phyloP scores from a whole-genome alignment of 2,329 filamentous ascomycete genomes.

The Corinectria fuckeliana region DNA sequence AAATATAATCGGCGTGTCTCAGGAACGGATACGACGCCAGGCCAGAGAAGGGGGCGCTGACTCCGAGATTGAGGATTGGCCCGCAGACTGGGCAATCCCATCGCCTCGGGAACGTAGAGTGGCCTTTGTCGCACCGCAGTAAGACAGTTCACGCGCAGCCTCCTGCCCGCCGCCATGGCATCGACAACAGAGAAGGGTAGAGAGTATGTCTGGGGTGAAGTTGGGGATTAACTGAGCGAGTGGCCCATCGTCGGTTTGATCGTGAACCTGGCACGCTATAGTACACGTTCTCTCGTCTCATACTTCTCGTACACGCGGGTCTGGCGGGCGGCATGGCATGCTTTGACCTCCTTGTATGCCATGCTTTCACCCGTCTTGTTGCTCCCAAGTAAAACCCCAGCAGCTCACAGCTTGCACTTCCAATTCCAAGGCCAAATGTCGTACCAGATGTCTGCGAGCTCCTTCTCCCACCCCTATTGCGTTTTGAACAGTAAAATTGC shows the following conservation, averaged over 20 bases:
- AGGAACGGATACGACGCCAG: conserved; percentile 16
- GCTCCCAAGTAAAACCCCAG: conserved; percentile 25
- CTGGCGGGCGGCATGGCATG: conserved; percentile 21
- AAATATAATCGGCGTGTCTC: conserved; percentile 10
- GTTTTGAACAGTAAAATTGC: conserved; percentile 99
- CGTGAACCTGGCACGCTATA: conserved; percentile 21
- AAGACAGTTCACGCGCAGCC: background rate
- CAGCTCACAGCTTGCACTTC: conserved; percentile 40
- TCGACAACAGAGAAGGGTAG: background rate
- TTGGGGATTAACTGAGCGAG: conserved; percentile 18
- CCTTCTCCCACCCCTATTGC: conserved; percentile 65
- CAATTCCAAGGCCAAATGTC: conserved; percentile 34
- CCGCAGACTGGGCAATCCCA: background rate
- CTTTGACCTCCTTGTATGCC: conserved; percentile 24
- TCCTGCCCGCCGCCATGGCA: background rate
- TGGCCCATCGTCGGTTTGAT: conserved; percentile 14
- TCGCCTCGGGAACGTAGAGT: background rate
- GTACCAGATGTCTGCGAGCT: conserved; percentile 31
- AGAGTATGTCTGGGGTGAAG: background rate
- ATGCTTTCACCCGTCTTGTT: conserved; percentile 20
- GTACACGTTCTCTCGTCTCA: conserved; percentile 16
- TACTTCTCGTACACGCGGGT: conserved; percentile 10
- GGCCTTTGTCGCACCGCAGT: background rate
- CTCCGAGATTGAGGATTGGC: background rate
- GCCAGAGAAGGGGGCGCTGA: background rate